Percentiles rank a stretch among this genome's conserved stretches.
Evolutionary conservation across 2,329 filamentous ascomycete species (phyloP).

Genomic region (Eutypella sp.): DNA sequence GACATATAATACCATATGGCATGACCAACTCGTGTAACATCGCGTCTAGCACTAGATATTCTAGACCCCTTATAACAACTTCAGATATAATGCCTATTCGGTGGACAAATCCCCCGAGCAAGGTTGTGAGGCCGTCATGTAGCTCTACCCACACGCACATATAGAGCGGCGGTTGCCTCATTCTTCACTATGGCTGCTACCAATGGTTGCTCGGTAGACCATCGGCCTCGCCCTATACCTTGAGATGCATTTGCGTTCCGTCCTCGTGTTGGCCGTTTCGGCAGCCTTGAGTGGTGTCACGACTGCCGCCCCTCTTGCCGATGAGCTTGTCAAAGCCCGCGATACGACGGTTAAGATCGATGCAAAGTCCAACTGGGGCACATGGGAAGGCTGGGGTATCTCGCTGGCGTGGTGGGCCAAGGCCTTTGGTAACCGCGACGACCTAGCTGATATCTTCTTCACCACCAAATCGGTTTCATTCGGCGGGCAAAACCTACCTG

Average conservation of each 20-base stretch:
- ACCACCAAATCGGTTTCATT: conserved; percentile 25
- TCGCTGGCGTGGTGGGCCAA: conserved; percentile 41
- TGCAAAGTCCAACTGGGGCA: conserved; percentile 30
- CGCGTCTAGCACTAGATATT: too few relatives aligned
- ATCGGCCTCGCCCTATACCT: not conserved
- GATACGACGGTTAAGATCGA: conserved; percentile 29
- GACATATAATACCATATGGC: not conserved
- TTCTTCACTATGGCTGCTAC: not conserved
- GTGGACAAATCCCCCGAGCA: not conserved
- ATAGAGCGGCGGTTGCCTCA: not conserved
- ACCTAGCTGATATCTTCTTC: conserved; percentile 38
- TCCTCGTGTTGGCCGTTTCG: not conserved
- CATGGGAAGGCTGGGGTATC: conserved; percentile 40
- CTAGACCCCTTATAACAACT: not conserved
- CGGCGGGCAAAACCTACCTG: conserved; percentile 28
- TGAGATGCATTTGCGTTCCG: not conserved
- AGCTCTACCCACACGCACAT: not conserved
- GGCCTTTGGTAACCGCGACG: conserved; percentile 34
- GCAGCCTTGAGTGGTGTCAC: not conserved
- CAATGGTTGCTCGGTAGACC: not conserved
- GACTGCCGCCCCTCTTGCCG: not conserved
- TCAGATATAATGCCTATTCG: not conserved
- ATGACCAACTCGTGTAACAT: not conserved
- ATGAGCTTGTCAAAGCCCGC: conserved; percentile 8
- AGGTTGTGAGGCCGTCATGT: not conserved